phyloP scores from a whole-genome alignment of 371 early-diverging fungal genomes.

The Mucor circinelloides region DNA sequence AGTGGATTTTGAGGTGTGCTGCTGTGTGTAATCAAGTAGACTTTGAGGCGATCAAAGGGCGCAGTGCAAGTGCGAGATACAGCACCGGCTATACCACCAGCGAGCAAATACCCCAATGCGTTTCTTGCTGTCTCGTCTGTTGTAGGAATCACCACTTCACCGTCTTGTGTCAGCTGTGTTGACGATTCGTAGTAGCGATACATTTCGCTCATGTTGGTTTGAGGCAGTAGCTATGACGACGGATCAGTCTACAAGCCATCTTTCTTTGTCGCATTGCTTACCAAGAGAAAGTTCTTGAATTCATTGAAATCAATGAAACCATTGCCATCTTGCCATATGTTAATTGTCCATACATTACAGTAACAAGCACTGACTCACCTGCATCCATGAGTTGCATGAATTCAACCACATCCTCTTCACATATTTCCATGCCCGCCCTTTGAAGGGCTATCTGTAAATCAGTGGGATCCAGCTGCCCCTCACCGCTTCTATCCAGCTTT shows the following conservation, averaged over 20 bases:
- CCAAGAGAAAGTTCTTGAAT: slow-evolving; percentile 73
- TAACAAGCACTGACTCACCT: slow-evolving; percentile 17
- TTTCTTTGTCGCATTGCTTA: slow-evolving; percentile 24
- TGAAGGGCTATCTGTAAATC: slow-evolving; percentile 53
- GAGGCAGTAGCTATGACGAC: slow-evolving; percentile 31
- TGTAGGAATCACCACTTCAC: slow-evolving; percentile 61
- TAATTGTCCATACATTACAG: not conserved
- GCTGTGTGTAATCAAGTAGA: slow-evolving; percentile 67
- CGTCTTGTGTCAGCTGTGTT: slow-evolving; percentile 61
- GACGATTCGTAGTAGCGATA: slow-evolving; percentile 65
- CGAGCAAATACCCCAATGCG: slow-evolving; percentile 65
- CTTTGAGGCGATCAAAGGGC: slow-evolving; percentile 78
- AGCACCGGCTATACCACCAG: slow-evolving; percentile 80
- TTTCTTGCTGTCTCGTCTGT: slow-evolving; percentile 46
- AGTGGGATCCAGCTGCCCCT: slow-evolving; percentile 57
- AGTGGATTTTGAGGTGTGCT: slow-evolving; percentile 17
- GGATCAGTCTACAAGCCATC: not conserved
- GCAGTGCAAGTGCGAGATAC: slow-evolving; percentile 78
- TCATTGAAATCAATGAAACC: slow-evolving; percentile 70
- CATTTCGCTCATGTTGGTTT: slow-evolving; percentile 57
- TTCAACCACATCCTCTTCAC: slow-evolving; percentile 57
- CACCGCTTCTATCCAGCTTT: slow-evolving; percentile 58
- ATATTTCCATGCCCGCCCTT: slow-evolving; percentile 62
- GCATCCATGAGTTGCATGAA: slow-evolving; percentile 67
- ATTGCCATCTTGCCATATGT: slow-evolving; percentile 44